Conservation (phyloP, 2,329 filamentous ascomycete genomes). For the Colletotrichum sidae region DNA sequence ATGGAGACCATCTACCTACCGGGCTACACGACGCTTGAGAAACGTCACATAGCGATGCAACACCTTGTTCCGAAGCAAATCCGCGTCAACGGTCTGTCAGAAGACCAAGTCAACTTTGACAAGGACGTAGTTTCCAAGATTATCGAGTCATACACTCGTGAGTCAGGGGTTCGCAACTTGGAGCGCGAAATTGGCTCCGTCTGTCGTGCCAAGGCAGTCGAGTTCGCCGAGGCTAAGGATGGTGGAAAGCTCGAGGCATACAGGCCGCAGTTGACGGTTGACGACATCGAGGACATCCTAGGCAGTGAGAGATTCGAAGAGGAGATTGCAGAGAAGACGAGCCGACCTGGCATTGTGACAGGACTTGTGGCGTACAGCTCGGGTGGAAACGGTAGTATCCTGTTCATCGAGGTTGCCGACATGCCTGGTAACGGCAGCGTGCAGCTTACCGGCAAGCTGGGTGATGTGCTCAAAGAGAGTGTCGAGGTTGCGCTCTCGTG, state of each 20-base stretch:
- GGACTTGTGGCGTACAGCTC: slow-evolving; percentile 95
- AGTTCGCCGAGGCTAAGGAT: slow-evolving; percentile 92
- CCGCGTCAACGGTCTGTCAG: slow-evolving; percentile 84
- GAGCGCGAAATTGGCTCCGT: slow-evolving; percentile 96
- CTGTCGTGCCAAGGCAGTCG: slow-evolving; percentile 93
- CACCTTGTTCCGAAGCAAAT: slow-evolving; percentile 98
- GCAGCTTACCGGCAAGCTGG: slow-evolving; percentile 95
- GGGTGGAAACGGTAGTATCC: slow-evolving; percentile 92
- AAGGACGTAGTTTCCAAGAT: slow-evolving; percentile 93
- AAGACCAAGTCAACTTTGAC: slow-evolving; percentile 80
- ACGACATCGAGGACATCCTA: slow-evolving; percentile 89
- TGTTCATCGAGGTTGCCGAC: slow-evolving; percentile 98
- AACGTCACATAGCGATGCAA: slow-evolving; percentile 90
- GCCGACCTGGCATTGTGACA: slow-evolving; percentile 91
- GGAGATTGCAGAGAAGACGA: slow-evolving; percentile 89
- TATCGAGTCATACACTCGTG: slow-evolving; percentile 95
- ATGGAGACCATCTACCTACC: slow-evolving; percentile 97
- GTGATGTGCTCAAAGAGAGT: slow-evolving; percentile 95
- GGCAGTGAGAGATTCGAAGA: slow-evolving; percentile 95
- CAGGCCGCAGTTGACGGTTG: slow-evolving; percentile 76
- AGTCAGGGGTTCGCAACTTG: slow-evolving; percentile 94
- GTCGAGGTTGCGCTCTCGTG: slow-evolving; percentile 96
- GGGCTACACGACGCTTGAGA: slow-evolving; percentile 97
- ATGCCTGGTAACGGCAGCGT: slow-evolving; percentile 95
- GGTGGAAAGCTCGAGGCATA: slow-evolving; percentile 75